Percentiles rank a stretch among this genome's conserved stretches.
Conservation (phyloP, 176 grass and related monocot genomes). For the Chrysopogon serrulatus region DNA sequence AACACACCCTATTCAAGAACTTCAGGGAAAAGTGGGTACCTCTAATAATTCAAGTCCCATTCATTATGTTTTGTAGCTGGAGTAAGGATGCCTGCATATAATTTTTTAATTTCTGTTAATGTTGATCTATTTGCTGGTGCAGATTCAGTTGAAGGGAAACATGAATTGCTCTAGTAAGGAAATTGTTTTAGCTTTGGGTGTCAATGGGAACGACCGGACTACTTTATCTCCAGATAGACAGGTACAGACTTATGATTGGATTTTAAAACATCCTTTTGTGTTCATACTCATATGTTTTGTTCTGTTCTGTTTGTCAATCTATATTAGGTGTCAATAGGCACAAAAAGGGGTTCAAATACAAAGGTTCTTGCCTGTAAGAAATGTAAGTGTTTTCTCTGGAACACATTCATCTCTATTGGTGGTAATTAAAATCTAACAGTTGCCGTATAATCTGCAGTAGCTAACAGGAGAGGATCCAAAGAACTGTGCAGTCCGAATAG, state of each 20-base stretch:
- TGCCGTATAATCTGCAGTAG: constrained; percentile 24
- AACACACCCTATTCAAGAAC: constrained; percentile 15
- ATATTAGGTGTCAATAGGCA: constrained; percentile 14
- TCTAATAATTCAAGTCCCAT: constrained; percentile 19
- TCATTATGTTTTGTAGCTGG: constrained; percentile 6
- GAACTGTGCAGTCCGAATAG: neutral
- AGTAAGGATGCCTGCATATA: neutral
- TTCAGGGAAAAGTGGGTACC: neutral
- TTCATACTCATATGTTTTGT: constrained; percentile 7
- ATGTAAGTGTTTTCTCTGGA: constrained; percentile 30
- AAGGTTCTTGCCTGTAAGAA: constrained; percentile 28
- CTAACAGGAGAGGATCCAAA: constrained; percentile 23
- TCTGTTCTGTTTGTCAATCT: constrained; percentile 24
- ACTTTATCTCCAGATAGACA: neutral
- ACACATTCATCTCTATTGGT: neutral
- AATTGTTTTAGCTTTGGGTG: constrained; percentile 36
- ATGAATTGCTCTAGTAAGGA: neutral
- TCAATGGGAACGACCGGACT: neutral
- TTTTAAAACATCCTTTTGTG: neutral
- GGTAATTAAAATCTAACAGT: constrained; percentile 19
- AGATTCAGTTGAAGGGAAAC: constrained; percentile 23
- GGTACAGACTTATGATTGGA: neutral
- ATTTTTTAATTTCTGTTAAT: neutral
- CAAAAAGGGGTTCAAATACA: neutral
- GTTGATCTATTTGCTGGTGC: neutral